These are phyloP conservation scores for Aurifilum marmelostoma DNA, from an alignment of 2,329 filamentous ascomycete species.

Conservation along the genomic window DNA sequence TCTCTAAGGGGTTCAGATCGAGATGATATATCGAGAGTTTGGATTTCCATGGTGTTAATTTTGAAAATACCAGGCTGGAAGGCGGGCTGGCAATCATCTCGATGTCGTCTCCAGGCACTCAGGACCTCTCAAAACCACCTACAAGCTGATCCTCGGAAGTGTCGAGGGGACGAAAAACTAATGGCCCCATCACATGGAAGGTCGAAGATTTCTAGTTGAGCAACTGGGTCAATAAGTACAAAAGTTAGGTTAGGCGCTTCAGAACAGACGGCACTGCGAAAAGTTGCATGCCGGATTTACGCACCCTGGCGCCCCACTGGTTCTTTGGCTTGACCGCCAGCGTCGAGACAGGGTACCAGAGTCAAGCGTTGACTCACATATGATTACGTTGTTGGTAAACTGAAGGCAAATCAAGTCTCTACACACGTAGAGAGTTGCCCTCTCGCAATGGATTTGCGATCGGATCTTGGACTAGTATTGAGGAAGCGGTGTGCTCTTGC, in stretches of 20 bases:
- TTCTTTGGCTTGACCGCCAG: slow-evolving; percentile 13
- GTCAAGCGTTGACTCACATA: slow-evolving; percentile 6
- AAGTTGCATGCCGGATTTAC: background rate
- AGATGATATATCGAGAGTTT: background rate
- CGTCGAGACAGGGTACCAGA: slow-evolving; percentile 20
- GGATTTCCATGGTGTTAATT: background rate
- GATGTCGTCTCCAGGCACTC: background rate
- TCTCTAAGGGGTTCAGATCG: background rate
- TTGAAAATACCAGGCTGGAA: background rate
- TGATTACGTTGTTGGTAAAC: background rate
- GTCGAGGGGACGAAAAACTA: slow-evolving; percentile 12
- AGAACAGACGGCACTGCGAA: background rate
- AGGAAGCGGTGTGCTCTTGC: no score
- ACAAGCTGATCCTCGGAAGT: slow-evolving; percentile 1
- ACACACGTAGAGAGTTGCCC: no score
- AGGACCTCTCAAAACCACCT: slow-evolving; percentile 17
- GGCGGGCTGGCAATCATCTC: no score
- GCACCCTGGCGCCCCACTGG: slow-evolving; percentile 13
- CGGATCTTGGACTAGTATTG: no score
- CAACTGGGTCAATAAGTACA: no score
- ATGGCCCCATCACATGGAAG: background rate
- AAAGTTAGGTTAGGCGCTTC: no score
- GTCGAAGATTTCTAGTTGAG: background rate
- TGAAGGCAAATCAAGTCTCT: no score
- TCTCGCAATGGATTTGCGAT: no score